Evolutionary conservation across 2,329 filamentous ascomycete species (phyloP).

Genomic region (Bisporella sp.): DNA sequence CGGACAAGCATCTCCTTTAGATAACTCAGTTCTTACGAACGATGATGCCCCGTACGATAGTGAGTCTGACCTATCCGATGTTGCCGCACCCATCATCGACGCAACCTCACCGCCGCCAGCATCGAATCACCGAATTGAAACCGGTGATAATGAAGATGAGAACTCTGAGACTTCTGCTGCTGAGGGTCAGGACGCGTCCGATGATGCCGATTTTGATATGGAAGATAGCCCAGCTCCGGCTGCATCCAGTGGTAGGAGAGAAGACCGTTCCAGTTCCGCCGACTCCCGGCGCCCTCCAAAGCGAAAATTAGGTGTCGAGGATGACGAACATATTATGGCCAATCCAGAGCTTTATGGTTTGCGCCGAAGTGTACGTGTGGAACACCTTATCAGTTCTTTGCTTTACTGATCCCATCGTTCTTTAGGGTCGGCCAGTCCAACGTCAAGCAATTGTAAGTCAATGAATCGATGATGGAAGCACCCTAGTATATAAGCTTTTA

Average conservation of each 20-base stretch:
- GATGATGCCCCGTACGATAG: conserved; percentile 45
- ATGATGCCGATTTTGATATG: conserved; percentile 72
- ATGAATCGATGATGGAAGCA: conserved; percentile 4
- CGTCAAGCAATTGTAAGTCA: conserved; percentile 44
- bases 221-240: conserved; percentile 47
- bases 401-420: conserved; percentile 14
- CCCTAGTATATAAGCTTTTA: conserved; percentile 4
- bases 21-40: conserved; percentile 33
- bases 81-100: conserved; percentile 48
- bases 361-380: conserved; percentile 71
- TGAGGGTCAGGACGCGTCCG: conserved; percentile 45
- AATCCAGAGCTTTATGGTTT: conserved; percentile 95
- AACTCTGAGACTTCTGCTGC: conserved; percentile 23
- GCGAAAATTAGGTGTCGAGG: conserved; percentile 61
- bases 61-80: conserved; percentile 73
- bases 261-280: conserved; percentile 58
- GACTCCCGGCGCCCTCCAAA: conserved; percentile 64
- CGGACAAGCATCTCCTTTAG: conserved; percentile 53
- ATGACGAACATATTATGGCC: conserved; percentile 77
- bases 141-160: conserved; percentile 23
- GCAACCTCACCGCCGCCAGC: conserved; percentile 41
- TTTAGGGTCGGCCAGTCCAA: conserved; percentile 48
- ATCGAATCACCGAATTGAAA: conserved; percentile 29
- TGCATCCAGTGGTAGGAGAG: conserved; percentile 39
- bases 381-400: conserved; percentile 25